A percentile compares a stretch with the other conserved stretches of the same genome.
phyloP scores from a whole-genome alignment of 2,329 filamentous ascomycete species.

The Periconia sp. region DNA sequence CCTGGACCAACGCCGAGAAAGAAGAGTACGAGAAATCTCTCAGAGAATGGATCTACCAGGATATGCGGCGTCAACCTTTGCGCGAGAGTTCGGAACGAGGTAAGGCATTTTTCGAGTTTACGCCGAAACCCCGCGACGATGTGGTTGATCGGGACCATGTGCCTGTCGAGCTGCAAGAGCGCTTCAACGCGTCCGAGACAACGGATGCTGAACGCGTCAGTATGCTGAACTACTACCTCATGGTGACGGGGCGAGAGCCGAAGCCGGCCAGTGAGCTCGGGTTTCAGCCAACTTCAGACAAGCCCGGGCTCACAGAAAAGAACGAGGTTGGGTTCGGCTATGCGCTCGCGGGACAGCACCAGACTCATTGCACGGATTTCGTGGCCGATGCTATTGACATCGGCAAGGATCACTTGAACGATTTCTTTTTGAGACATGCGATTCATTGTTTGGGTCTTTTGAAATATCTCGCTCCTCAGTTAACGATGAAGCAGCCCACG shows the following conservation, averaged over 20 bases:
- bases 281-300: neutral
- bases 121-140: neutral
- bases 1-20: neutral
- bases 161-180: neutral
- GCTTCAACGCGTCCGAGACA: neutral
- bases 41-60: neutral
- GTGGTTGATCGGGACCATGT: neutral
- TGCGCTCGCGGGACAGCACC: neutral
- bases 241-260: neutral
- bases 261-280: neutral
- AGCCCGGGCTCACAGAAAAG: neutral
- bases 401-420: neutral
- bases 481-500: neutral
- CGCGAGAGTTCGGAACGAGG: slow-evolving; percentile 1
- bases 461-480: neutral
- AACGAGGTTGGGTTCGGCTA: slow-evolving; percentile 2
- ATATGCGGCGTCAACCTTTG: neutral
- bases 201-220: neutral
- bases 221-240: slow-evolving; percentile 1
- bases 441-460: slow-evolving; percentile 1
- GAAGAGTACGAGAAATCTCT: neutral
- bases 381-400: slow-evolving; percentile 1
- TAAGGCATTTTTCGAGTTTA: slow-evolving; percentile 3
- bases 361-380: neutral
- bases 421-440: neutral